Base-by-base conservation (phyloP, 768 basidiomycete genomes). In the Russula lepida region DNA sequence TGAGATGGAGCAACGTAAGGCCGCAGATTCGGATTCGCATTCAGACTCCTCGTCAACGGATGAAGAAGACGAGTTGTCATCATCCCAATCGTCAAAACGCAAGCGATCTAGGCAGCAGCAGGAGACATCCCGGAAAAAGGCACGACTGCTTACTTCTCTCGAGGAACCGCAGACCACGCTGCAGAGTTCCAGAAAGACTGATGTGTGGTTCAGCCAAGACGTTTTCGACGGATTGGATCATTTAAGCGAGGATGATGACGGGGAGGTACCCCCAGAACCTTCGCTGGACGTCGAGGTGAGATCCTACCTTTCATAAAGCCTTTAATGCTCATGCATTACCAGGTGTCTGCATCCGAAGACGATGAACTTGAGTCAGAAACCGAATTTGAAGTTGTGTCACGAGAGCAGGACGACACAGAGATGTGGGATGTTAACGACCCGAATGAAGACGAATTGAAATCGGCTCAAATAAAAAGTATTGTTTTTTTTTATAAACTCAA, bases 171-270 rank as follows among this genome's bases (percentile, higher is more conserved):
- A 73, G 62, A 57, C 67, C 19, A 63, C 71, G 21, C 67, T 70
- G 1, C 69, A 74, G 15, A 68, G 70, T 13, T 84, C 79, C 66
- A 80, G 80, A 49, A 79, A 85, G 48, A 82, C 93, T 2, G 81
- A 87, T 67, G 71, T 98, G n/a, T 99, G 97, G 97, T 99, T 98
- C 74, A 86, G 89, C 65, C 95, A 97, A 73, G 88, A 89, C 54
- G 73, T 97, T 47, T 99, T 99, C 78, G 80, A 84, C 53, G 87
- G 81, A 25, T 70, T 79, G 2, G 71, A 82, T 7, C 83, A 80
- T 32, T 56, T 76, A 46, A 75, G 75, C 21, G 69, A 71, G 28
- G 71, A 69, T 23, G 69, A 62, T 54, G 64, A 41, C 6, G 62
- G 9, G 2, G 52, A 66, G 13, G 64, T 69, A 37, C 76, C 58